Evolutionary conservation across 1,284 basidiomycete genomes (phyloP).

Genomic region (Microbotryum violaceum): DNA sequence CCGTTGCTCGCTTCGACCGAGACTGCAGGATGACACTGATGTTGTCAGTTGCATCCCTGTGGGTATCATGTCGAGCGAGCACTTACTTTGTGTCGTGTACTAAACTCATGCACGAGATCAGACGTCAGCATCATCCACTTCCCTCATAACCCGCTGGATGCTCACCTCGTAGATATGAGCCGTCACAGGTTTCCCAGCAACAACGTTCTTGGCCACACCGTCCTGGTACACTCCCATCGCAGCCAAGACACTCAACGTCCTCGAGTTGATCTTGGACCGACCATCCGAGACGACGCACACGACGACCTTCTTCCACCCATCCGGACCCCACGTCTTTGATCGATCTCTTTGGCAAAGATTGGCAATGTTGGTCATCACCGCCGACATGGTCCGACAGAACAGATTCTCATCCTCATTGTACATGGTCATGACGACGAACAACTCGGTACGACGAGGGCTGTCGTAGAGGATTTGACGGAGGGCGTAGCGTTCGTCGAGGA

Average conservation of each 20-base stretch:
- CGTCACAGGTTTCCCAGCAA: constrained; percentile 75
- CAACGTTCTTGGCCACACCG: constrained; percentile 81
- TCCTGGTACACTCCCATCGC: constrained; percentile 87
- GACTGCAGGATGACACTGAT: constrained; percentile 46
- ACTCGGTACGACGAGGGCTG: constrained; percentile 67
- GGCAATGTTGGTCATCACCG: constrained; percentile 66
- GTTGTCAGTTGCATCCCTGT: too few relatives aligned
- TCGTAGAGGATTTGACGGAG: constrained; percentile 82
- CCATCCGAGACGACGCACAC: constrained; percentile 83
- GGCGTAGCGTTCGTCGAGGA: constrained; percentile 68
- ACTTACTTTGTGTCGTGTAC: constrained; percentile 67
- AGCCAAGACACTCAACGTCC: constrained; percentile 63
- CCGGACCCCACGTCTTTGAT: constrained; percentile 89
- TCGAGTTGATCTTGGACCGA: constrained; percentile 71
- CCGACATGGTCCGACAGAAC: constrained; percentile 82
- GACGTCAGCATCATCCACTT: background rate
- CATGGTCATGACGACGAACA: constrained; percentile 72
- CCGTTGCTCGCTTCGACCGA: constrained; percentile 55
- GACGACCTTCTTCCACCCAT: constrained; percentile 93
- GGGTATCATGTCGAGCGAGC: background rate
- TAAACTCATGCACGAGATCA: too few relatives aligned
- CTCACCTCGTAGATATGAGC: constrained; percentile 79
- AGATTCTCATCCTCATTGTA: constrained; percentile 60
- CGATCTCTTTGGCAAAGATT: constrained; percentile 72
- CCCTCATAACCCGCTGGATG: constrained; percentile 44